Evolutionary conservation across 805 yeast species (phyloP).

Genomic region (Barnettozyma sucrosica): DNA sequence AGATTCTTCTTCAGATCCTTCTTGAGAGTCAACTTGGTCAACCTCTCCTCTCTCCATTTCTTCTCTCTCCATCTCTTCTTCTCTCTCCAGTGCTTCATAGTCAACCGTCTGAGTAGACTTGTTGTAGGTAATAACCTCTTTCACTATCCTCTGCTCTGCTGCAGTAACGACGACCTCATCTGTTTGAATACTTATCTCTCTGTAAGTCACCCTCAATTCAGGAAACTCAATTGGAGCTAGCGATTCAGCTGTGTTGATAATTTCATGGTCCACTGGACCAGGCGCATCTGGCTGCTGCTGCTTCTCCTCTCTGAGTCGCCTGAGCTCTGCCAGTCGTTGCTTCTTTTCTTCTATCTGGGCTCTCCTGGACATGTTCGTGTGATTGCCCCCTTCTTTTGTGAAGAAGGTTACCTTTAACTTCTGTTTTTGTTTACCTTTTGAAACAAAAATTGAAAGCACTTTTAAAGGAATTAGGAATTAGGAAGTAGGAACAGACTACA

Average conservation of each 20-base stretch:
- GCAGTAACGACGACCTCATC: not conserved
- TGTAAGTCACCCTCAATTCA: not conserved
- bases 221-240: not conserved
- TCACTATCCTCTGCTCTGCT: slow-evolving; percentile 3
- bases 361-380: slow-evolving; percentile 25
- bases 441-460: too few relatives aligned
- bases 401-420: not conserved
- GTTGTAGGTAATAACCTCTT: slow-evolving; percentile 19
- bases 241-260: slow-evolving; percentile 1
- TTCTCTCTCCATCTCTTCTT: slow-evolving; percentile 3
- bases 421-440: not conserved
- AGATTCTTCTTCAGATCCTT: slow-evolving; percentile 4
- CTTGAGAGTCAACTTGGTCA: not conserved
- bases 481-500: not conserved
- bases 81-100: slow-evolving; percentile 1
- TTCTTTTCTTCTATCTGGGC: slow-evolving; percentile 47
- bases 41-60: not conserved
- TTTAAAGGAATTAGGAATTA: not conserved
- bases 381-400: not conserved
- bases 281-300: slow-evolving; percentile 5
- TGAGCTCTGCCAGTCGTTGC: slow-evolving; percentile 44
- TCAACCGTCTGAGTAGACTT: slow-evolving; percentile 24
- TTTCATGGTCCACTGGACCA: not conserved
- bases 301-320: slow-evolving; percentile 38
- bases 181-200: slow-evolving; percentile 3